These are phyloP conservation scores for Chrysoporthe puriensis DNA, from an alignment of 2,329 filamentous ascomycete genomes.

Conservation along the genomic window DNA sequence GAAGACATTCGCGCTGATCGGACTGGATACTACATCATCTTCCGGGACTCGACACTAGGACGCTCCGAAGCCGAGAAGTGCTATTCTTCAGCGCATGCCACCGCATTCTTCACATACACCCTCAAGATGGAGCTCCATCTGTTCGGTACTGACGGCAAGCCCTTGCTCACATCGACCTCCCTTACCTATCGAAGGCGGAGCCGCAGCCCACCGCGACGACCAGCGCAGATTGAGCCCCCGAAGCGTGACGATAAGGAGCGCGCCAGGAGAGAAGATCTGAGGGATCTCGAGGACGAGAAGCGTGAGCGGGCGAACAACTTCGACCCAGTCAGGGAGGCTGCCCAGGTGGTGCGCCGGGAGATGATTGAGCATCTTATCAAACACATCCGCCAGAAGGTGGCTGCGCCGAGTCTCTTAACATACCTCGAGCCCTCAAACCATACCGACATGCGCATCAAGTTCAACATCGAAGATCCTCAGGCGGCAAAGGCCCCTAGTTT, in stretches of 20 bases:
- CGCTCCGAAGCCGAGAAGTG: slow-evolving; percentile 82
- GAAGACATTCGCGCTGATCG: slow-evolving; percentile 82
- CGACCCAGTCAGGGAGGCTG: slow-evolving; percentile 85
- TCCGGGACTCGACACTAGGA: slow-evolving; percentile 76
- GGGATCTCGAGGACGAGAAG: slow-evolving; percentile 89
- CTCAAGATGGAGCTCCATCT: slow-evolving; percentile 86
- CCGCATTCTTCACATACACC: slow-evolving; percentile 84
- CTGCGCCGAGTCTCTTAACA: slow-evolving; percentile 77
- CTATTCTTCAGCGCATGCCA: slow-evolving; percentile 76
- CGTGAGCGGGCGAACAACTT: slow-evolving; percentile 83
- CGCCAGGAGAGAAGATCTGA: slow-evolving; percentile 71
- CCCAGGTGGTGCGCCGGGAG: slow-evolving; percentile 77
- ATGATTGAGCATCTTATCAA: slow-evolving; percentile 84
- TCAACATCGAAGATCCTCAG: slow-evolving; percentile 74
- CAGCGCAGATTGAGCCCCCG: slow-evolving; percentile 47
- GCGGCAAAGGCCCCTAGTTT: slow-evolving; percentile 56
- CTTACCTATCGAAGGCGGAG: slow-evolving; percentile 39
- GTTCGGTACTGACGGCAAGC: slow-evolving; percentile 37
- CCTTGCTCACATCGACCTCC: slow-evolving; percentile 36
- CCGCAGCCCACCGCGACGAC: slow-evolving; percentile 41
- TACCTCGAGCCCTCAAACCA: slow-evolving; percentile 85
- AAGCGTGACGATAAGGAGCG: slow-evolving; percentile 69
- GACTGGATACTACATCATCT: slow-evolving; percentile 90
- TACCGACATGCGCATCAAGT: slow-evolving; percentile 73
- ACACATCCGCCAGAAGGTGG: slow-evolving; percentile 87